Percentiles rank a stretch among this genome's conserved stretches.
Evolutionary conservation across 495 filamentous ascomycete species (phyloP).

Genomic region (Halenospora varia): DNA sequence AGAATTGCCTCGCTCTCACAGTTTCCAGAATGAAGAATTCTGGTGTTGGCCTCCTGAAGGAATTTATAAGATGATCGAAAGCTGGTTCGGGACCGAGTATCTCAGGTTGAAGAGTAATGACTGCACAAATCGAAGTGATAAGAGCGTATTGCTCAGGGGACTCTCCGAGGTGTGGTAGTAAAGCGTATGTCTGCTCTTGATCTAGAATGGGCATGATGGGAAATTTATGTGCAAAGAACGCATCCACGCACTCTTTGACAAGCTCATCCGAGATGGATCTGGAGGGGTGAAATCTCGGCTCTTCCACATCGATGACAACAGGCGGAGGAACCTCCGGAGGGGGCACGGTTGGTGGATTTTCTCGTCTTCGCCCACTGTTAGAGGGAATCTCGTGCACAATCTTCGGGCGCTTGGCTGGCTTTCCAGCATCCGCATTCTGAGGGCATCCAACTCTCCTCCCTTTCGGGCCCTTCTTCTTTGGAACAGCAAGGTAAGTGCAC

Average conservation of each 20-base stretch:
- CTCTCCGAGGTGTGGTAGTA: background rate
- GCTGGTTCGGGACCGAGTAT: background rate
- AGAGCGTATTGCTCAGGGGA: constrained; percentile 1
- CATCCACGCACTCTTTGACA: background rate
- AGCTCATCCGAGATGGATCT: background rate
- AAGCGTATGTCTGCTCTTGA: background rate
- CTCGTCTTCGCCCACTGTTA: too few species aligned
- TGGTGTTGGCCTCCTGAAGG: background rate
- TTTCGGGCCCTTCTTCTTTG: constrained; percentile 3
- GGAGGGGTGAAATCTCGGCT: background rate
- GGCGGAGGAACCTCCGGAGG: too few species aligned
- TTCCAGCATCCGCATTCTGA: background rate
- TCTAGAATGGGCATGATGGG: background rate
- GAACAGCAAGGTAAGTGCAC: background rate
- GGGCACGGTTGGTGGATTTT: too few species aligned
- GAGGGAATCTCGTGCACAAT: background rate
- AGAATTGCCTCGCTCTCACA: constrained; percentile 3
- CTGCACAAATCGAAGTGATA: background rate
- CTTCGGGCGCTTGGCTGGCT: background rate
- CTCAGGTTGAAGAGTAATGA: background rate
- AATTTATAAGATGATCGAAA: background rate
- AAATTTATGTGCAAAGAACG: constrained; percentile 1
- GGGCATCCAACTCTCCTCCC: background rate
- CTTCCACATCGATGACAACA: too few species aligned
- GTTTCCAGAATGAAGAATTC: constrained; percentile 12